These are phyloP conservation scores for Bruguiera parviflora DNA, from an alignment of 345 rosid genomes.

Conservation along the genomic window DNA sequence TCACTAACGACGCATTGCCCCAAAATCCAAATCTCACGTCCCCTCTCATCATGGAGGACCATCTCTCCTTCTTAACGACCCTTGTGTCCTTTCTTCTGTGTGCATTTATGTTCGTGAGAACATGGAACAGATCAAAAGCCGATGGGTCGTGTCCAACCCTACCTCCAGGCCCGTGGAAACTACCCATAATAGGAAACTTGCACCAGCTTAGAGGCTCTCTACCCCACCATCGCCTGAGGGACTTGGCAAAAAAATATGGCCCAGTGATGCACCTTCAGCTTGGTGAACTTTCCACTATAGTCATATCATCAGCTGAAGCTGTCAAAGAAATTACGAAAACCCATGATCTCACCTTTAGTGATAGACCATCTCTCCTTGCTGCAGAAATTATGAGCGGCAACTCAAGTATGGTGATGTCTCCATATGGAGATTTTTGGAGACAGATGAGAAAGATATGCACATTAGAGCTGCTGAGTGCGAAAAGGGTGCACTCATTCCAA, in stretches of 20 bases:
- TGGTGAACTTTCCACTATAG: background rate
- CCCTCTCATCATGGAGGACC: too few species aligned
- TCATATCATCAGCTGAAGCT: background rate
- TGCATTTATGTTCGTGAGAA: background rate
- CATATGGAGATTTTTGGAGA: conserved; percentile 1
- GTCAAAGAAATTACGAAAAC: background rate
- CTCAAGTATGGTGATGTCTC: background rate
- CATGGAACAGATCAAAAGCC: background rate
- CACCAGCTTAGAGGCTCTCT: conserved; percentile 1
- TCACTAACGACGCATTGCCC: too few species aligned
- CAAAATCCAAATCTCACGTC: too few species aligned
- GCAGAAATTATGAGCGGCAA: background rate
- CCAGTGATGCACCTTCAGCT: conserved; percentile 2
- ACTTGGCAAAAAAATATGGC: background rate
- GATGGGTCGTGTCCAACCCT: background rate
- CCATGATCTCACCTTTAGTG: background rate
- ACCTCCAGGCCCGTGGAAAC: background rate
- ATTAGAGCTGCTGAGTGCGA: background rate
- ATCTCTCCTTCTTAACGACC: too few species aligned
- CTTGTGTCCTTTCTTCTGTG: background rate
- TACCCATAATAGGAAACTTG: conserved; percentile 1
- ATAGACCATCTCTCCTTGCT: background rate
- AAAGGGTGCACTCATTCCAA: background rate
- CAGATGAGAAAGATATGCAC: background rate
- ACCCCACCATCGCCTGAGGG: conserved; percentile 9